Percentiles rank a stretch among this genome's conserved stretches.
Evolutionary conservation across 805 yeast species (phyloP).

Genomic region (Saturnispora quitensis): DNA sequence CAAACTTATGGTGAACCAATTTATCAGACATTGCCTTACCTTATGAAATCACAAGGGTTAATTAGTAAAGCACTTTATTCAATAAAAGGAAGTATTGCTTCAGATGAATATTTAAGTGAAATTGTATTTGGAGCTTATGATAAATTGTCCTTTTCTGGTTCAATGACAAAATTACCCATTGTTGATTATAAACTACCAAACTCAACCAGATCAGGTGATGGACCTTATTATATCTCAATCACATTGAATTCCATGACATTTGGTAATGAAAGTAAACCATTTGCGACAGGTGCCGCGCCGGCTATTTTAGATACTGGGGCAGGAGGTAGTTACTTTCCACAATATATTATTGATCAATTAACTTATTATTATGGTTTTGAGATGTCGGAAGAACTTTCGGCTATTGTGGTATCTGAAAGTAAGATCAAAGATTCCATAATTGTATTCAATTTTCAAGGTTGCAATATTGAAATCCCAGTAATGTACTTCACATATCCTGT

Average conservation of each 20-base stretch:
- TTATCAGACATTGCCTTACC: conserved; percentile 56
- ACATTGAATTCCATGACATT: conserved; percentile 31
- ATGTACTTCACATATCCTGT: conserved; percentile 14
- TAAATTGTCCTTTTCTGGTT: conserved; percentile 34
- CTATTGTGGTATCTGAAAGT: conserved; percentile 36
- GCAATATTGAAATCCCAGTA: conserved; percentile 40
- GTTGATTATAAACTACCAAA: conserved; percentile 3
- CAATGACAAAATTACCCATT: conserved; percentile 23
- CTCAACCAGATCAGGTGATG: conserved; percentile 24
- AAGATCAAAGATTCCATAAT: conserved; percentile 20
- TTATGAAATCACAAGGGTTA: conserved; percentile 44
- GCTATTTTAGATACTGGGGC: conserved; percentile 47
- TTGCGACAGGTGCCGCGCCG: conserved; percentile 20
- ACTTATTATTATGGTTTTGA: conserved; percentile 30
- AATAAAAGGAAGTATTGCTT: conserved; percentile 20
- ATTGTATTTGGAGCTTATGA: conserved; percentile 63
- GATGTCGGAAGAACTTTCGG: conserved; percentile 31
- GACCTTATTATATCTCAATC: conserved; percentile 33
- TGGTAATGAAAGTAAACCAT: conserved; percentile 12
- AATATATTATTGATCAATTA: conserved; percentile 19
- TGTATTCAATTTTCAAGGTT: conserved; percentile 46
- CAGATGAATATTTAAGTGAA: conserved; percentile 35
- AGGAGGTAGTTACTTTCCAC: conserved; percentile 36
- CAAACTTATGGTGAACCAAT: conserved; percentile 1
- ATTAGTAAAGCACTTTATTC: conserved; percentile 49